phyloP scores from a whole-genome alignment of 768 basidiomycete genomes.

The Lactarius hengduanensis region DNA sequence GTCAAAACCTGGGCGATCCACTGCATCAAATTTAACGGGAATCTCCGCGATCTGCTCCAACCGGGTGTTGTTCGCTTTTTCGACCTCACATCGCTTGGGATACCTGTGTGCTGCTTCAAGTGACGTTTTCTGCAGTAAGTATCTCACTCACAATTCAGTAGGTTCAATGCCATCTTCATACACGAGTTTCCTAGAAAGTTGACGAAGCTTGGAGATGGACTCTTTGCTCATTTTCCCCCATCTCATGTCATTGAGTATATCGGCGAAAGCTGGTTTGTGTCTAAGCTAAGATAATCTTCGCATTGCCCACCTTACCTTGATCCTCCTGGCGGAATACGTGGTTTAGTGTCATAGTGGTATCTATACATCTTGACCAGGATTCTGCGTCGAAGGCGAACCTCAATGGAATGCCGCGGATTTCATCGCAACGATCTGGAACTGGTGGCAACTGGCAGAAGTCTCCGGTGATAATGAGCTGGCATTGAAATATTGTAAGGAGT shows the following conservation, averaged over 20 bases:
- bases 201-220: conserved; percentile 49
- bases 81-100: conserved; percentile 68
- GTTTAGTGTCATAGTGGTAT: conserved; percentile 52
- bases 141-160: conserved; percentile 64
- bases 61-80: conserved; percentile 59
- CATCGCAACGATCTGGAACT: conserved; percentile 52
- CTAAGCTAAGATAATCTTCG: neutral
- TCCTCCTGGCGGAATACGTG: conserved; percentile 90
- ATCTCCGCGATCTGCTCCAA: conserved; percentile 44
- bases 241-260: conserved; percentile 87
- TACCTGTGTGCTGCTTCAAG: conserved; percentile 44
- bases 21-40: conserved; percentile 42
- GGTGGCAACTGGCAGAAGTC: conserved; percentile 94
- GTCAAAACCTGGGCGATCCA: conserved; percentile 47
- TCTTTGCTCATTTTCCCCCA: conserved; percentile 57
- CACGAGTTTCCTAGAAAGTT: conserved; percentile 52
- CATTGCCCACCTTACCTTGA: conserved; percentile 45
- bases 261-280: conserved; percentile 50
- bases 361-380: conserved; percentile 67
- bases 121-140: neutral
- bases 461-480: conserved; percentile 77
- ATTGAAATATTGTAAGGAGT: conserved; percentile 12
- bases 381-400: conserved; percentile 79
- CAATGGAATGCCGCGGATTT: conserved; percentile 42
- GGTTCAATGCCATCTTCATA: conserved; percentile 78